Evolutionary conservation across 805 yeast genomes (phyloP), one percentile per base, ranked within the genome.

Genomic region (Metschnikowia proteae): DNA sequence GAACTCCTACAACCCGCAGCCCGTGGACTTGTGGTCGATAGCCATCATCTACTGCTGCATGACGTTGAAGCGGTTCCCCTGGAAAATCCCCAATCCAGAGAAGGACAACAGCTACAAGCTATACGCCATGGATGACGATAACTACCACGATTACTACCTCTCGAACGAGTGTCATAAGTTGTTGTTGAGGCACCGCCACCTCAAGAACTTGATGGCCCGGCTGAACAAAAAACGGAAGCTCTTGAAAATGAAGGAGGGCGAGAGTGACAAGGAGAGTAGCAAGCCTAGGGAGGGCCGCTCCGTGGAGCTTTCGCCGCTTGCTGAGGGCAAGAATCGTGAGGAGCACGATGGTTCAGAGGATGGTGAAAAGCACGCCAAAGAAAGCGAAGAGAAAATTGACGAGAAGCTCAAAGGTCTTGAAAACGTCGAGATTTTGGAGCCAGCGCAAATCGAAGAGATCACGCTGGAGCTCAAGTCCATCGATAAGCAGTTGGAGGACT

Each of bases 1-100:
- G 51, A 70, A 69, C 53, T 70, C 73, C 45, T 87, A 86, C 62
- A 89, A 87, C 63, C 91, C 95, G 8, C 83, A 82, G 62, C 80
- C 80, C 33, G 90, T 85, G 28, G 96, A 87, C 67, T 77, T 87
- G 30, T 87, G 96, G 96, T 86, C 94, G 5, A 73, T 86, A 41
- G 95, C 88, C 22, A 87, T 87, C 32, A 87, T 87, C 27, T 87
- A 83, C 61, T 87, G 96, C 66, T 87, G 95, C 68, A 86, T 87
- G 92, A 84, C 88, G 55, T 71, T 87, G 51, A 83, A 86, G 66
- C 77, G 91, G 61, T 87, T 87, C 62, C 96, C 96, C 2, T 87
- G 96, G 96, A 87, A 86, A 63, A 86, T 84, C 1, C 95, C 96
- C 9, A 80, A 78, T 56, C 71, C 63, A 2, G 64, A 60, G 6